Conservation (phyloP, 225 moss, liverwort and hornwort genomes). For the Antitrichia curtipendula region DNA sequence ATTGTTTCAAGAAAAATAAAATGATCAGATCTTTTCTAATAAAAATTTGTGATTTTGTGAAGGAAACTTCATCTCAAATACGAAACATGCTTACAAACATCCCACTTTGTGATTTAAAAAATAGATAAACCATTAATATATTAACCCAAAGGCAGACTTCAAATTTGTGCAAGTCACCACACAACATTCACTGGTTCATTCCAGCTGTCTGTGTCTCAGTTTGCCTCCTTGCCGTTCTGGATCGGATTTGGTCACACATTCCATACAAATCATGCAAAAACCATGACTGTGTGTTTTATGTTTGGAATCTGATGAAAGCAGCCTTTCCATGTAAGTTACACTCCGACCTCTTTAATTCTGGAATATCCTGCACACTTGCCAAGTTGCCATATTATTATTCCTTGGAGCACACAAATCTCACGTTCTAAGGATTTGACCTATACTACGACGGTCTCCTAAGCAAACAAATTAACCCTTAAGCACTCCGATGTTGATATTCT, state of each 20-base stretch:
- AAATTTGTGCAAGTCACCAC: background rate
- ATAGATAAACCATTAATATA: background rate
- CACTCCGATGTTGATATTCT: no score
- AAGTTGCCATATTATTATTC: background rate
- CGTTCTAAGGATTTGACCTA: background rate
- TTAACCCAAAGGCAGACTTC: background rate
- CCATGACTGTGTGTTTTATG: background rate
- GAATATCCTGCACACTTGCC: background rate
- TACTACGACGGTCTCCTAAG: fast-evolving
- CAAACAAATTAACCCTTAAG: fast-evolving
- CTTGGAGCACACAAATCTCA: background rate
- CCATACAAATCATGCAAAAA: background rate
- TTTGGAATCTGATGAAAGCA: background rate
- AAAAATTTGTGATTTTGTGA: no score
- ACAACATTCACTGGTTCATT: background rate
- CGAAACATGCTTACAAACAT: background rate
- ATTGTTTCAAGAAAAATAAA: no score
- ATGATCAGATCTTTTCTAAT: no score
- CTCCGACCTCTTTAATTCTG: background rate
- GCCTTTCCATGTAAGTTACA: background rate
- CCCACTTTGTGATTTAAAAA: background rate
- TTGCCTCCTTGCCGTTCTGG: background rate
- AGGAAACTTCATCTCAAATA: background rate
- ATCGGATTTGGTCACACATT: background rate
- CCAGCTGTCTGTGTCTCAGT: background rate